phyloP scores from a whole-genome alignment of 2,329 filamentous ascomycete species.

The Basipetospora chlamydospora region DNA sequence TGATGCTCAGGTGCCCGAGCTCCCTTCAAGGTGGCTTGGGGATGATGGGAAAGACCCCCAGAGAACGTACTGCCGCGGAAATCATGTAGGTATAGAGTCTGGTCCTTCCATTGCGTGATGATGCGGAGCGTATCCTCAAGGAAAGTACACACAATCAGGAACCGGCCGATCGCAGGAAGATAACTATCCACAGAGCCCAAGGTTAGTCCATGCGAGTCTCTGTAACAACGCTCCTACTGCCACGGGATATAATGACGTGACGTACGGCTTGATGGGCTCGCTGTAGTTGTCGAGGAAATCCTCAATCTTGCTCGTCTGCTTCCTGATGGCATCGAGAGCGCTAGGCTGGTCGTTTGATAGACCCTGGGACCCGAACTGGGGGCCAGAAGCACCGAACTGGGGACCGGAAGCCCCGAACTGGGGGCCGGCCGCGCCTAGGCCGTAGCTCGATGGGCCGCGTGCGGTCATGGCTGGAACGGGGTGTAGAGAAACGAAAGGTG shows the following conservation, averaged over 20 bases:
- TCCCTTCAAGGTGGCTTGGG: too few species aligned
- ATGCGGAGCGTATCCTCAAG: slow-evolving; percentile 93
- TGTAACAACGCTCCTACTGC: too few species aligned
- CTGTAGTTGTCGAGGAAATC: slow-evolving; percentile 76
- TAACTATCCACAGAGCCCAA: slow-evolving; percentile 62
- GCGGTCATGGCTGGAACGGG: slow-evolving; percentile 20
- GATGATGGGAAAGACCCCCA: slow-evolving; percentile 7
- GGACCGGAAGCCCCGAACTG: too few species aligned
- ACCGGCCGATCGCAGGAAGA: slow-evolving; percentile 87
- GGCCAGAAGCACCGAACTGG: slow-evolving; percentile 45
- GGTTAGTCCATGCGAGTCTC: too few species aligned
- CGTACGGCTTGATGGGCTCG: slow-evolving; percentile 87
- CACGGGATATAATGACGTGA: slow-evolving; percentile 18
- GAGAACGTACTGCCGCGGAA: slow-evolving; percentile 72
- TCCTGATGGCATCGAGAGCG: slow-evolving; percentile 74
- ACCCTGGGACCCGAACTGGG: slow-evolving; percentile 42
- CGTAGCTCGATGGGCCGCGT: slow-evolving; percentile 64
- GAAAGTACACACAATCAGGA: slow-evolving; percentile 96
- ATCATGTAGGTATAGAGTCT: slow-evolving; percentile 82
- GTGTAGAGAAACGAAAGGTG: neutral
- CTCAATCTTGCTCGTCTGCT: slow-evolving; percentile 97
- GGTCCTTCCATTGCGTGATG: slow-evolving; percentile 92
- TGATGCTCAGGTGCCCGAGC: too few species aligned
- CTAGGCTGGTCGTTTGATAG: too few species aligned
- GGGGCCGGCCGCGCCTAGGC: slow-evolving; percentile 68